Evolutionary conservation across 306 rosid genomes (phyloP), one percentile per base, ranked within the genome.

Genomic region (Senna siamea): DNA sequence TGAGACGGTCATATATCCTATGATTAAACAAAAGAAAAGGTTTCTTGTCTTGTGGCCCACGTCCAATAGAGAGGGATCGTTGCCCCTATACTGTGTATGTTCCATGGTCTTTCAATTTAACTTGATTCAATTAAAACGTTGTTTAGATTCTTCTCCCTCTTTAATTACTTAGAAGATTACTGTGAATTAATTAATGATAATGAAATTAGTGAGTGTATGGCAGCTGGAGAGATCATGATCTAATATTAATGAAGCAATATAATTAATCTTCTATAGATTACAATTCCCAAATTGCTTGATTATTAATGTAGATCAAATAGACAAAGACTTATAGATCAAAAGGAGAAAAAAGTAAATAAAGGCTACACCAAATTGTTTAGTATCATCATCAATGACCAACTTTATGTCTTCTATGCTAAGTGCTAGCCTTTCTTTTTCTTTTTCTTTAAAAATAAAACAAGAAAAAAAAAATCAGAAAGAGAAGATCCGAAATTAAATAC

Each of bases 121-220:
- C 78, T 73, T 66, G 46, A 66, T 59, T 65, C 70, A 66, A 62
- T 72, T 13, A 57, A 44, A 79, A 66, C n/a, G n/a, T n/a, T n/a
- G n/a, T n/a, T n/a, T n/a, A n/a, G 70, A 79, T 67, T 79, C 79
- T 74, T 15, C 53, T 38, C 65, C 41, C 46, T 35, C 8, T 37
- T 37, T 2, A 41, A 41, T 12, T 51, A 40, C 76, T 41, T 58
- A 70, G 1, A 73, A 58, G 57, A 70, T 66, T 50, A 73, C 56
- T 38, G 41, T 57, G 69, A 71, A 47, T 47, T 3, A 26, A 50
- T 1, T 47, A 3, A 47, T n/a, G n/a, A 2, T 5, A 47, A 47
- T 64, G 51, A 62, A 1, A n/a, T n/a, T n/a, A n/a, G n/a, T n/a
- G n/a, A n/a, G n/a, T 12, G 4, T 44, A 61, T 41, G 23, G 26